Base-by-base conservation (phyloP, 2,329 filamentous ascomycete genomes). In the Beauveria pseudobassiana region DNA sequence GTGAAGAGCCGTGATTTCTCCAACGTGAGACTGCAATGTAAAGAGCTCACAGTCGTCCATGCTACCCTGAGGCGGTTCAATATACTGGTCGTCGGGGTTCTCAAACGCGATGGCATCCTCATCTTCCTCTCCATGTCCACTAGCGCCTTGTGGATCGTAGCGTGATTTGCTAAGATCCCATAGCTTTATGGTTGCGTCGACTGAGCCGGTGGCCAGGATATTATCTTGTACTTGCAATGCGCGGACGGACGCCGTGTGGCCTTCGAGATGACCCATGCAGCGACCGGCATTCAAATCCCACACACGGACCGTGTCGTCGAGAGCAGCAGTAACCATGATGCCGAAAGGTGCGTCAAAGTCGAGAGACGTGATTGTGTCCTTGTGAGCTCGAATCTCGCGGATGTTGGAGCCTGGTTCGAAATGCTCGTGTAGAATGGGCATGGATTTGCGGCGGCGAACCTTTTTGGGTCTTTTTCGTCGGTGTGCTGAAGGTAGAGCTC, bases 271-370 rank as follows among this genome's bases (percentile, higher is more conserved):
- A 28, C 95, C 95, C 70, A 96, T 93, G 74, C 93, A 98, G 40
- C 93, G 85, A 43, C 95, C 95, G 3, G 91, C 89, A 70, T 95
- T 97, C 66, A 99, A 79, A 75, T 99, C 95, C 95, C 95, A 99
- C 22, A 99, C 95, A 64, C 90, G 85, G 49, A 99, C 89, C 1
- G 91, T 93, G 73, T 99, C 95, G 72, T 99, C 95, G 69, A 97
- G 78, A 10, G 93, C 90, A 10, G 95, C 89, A 8, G 92, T 93
- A 6, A 98, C 91, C 84, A 98, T 86, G 22, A 91, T 96, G 18
- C 95, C 95, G 73, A 98, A 98, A 0, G 95, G 95, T n/a, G 89
- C 89, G 72, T 99, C 95, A 73, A 99, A 99, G 75, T 98, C 95
- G 64, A 99, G 74, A 8, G 93, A 89, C 1, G 93, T 96, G 64